These are phyloP conservation scores for Beauveria australis DNA, from an alignment of 2,329 filamentous ascomycete genomes.

Conservation along the genomic window DNA sequence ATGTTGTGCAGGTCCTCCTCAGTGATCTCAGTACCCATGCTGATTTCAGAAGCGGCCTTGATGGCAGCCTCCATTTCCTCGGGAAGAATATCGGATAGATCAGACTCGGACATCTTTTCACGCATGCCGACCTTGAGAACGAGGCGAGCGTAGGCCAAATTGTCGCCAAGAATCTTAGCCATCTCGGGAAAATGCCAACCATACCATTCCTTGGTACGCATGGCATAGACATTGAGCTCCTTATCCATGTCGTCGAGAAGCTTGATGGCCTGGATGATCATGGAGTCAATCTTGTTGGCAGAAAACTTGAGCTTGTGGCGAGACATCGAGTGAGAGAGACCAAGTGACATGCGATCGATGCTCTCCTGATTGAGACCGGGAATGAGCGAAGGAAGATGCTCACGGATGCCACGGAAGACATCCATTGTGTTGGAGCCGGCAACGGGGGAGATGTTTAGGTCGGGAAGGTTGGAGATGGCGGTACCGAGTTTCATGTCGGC, in stretches of 20 bases:
- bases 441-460: constrained; percentile 75
- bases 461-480: constrained; percentile 85
- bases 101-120: constrained; percentile 63
- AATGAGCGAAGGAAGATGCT: constrained; percentile 82
- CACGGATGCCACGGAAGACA: constrained; percentile 88
- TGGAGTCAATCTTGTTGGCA: constrained; percentile 96
- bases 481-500: constrained; percentile 88
- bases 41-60: constrained; percentile 91
- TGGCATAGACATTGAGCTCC: constrained; percentile 96
- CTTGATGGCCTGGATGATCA: constrained; percentile 96
- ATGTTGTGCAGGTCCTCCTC: constrained; percentile 91
- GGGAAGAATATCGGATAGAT: constrained; percentile 84
- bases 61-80: constrained; percentile 90
- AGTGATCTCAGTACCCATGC: constrained; percentile 97
- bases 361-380: constrained; percentile 79
- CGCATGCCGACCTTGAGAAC: constrained; percentile 87
- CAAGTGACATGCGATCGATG: constrained; percentile 88
- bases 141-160: constrained; percentile 84
- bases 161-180: constrained; percentile 95
- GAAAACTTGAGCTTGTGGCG: constrained; percentile 98
- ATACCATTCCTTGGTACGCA: constrained; percentile 99
- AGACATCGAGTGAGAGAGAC: constrained; percentile 93
- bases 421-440: constrained; percentile 58
- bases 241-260: constrained; percentile 96
- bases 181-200: constrained; percentile 99